These are phyloP conservation scores for Zizania palustris DNA, from an alignment of 202 grass and related monocot genomes.

Conservation along the genomic window DNA sequence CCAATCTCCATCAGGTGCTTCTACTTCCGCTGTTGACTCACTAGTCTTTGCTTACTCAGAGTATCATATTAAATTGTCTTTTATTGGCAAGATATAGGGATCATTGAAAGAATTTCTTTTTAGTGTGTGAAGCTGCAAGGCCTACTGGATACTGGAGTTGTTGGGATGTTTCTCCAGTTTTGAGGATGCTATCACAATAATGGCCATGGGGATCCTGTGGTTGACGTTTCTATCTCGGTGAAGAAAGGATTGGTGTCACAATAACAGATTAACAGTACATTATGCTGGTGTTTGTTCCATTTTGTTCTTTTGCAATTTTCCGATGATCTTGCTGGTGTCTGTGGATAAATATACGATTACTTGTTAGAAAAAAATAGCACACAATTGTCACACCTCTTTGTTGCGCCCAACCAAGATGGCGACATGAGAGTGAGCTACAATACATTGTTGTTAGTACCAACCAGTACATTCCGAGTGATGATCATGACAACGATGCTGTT, in stretches of 20 bases:
- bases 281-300: slow-evolving; percentile 37
- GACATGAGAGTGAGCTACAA: slow-evolving; percentile 21
- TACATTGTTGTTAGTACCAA: not conserved
- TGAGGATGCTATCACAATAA: not conserved
- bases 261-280: not conserved
- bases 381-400: not conserved
- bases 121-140: not conserved
- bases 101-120: too few species aligned
- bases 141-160: not conserved
- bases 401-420: slow-evolving; percentile 8
- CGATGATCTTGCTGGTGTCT: not conserved
- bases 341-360: not conserved
- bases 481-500: not conserved
- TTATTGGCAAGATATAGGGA: too few species aligned
- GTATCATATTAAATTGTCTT: too few species aligned
- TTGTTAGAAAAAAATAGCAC: not conserved
- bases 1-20: not conserved
- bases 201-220: slow-evolving; percentile 13
- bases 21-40: not conserved
- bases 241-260: slow-evolving; percentile 3
- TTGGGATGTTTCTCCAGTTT: slow-evolving; percentile 20
- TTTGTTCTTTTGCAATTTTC: slow-evolving; percentile 24
- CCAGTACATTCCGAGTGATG: slow-evolving; percentile 2
- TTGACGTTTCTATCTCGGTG: not conserved
- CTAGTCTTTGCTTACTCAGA: too few species aligned